Evolutionary conservation across 805 yeast species (phyloP).

Genomic region (Teunomyces stri): DNA sequence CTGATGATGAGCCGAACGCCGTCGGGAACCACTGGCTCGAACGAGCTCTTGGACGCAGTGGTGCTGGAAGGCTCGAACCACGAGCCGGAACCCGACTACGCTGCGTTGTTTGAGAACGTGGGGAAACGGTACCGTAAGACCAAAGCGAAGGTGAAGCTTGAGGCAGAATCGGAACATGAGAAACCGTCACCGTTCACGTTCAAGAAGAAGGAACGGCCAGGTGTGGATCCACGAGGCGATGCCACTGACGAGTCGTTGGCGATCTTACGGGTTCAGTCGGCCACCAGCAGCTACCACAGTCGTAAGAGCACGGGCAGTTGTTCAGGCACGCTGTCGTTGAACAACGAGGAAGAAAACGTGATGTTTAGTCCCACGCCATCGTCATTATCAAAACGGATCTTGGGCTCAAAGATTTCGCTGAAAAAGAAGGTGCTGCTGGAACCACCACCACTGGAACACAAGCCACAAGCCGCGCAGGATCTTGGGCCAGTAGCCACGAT

Average conservation of each 20-base stretch:
- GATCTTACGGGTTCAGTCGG: not conserved
- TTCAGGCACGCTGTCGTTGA: not conserved
- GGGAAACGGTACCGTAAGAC: constrained; percentile 35
- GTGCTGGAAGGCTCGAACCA: constrained; percentile 16
- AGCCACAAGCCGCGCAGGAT: too few relatives aligned
- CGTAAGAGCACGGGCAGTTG: not conserved
- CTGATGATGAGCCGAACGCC: constrained; percentile 20
- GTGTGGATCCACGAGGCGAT: not conserved
- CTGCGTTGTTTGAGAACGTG: constrained; percentile 42
- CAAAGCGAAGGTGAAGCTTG: constrained; percentile 22
- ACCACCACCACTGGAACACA: constrained; percentile 1
- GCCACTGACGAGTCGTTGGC: not conserved
- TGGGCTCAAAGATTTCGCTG: constrained; percentile 36
- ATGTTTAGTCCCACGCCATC: not conserved
- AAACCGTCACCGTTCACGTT: constrained; percentile 3
- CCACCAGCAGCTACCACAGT: not conserved
- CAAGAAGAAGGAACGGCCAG: not conserved
- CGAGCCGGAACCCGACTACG: constrained; percentile 45
- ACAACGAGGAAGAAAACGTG: not conserved
- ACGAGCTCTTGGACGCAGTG: constrained; percentile 12
- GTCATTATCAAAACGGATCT: constrained; percentile 30
- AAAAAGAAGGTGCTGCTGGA: constrained; percentile 23
- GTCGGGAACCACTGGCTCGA: constrained; percentile 13
- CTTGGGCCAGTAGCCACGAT: constrained; percentile 15
- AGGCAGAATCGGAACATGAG: constrained; percentile 9